Percentiles rank a stretch among this genome's conserved stretches.
phyloP scores from a whole-genome alignment of 495 filamentous ascomycete genomes.

The Apiosordaria backusii region DNA sequence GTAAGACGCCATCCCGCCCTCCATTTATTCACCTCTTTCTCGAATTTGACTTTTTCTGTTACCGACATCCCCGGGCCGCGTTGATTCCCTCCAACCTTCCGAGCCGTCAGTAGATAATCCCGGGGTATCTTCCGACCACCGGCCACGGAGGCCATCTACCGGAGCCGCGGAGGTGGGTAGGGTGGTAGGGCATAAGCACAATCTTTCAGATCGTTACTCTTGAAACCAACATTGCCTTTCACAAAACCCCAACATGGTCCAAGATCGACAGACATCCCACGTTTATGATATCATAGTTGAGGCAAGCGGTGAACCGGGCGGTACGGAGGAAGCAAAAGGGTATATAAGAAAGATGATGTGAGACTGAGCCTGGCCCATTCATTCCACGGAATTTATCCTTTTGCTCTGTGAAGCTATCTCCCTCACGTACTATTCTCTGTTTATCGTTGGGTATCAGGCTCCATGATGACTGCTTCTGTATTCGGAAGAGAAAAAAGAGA shows the following conservation, averaged over 20 bases:
- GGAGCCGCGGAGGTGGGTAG: neutral
- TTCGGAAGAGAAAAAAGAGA: no score
- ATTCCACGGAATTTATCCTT: no score
- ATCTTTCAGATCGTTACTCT: neutral
- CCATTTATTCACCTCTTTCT: neutral
- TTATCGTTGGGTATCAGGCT: no score
- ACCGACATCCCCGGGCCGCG: neutral
- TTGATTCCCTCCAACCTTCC: neutral
- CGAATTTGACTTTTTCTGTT: neutral
- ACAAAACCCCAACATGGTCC: no score
- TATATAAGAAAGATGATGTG: no score
- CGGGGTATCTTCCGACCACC: neutral
- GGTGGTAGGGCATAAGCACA: neutral
- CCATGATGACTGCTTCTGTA: no score
- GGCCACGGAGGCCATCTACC: neutral
- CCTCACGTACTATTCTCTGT: no score
- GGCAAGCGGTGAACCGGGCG: no score
- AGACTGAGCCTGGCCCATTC: no score
- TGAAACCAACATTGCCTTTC: neutral
- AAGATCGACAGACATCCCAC: neutral
- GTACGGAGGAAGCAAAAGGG: no score
- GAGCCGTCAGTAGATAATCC: neutral
- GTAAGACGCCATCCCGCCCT: neutral
- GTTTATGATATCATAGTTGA: neutral
- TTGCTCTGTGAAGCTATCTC: no score